Base-by-base conservation (phyloP, 1,284 basidiomycete genomes). In the Volvariella volvacea region DNA sequence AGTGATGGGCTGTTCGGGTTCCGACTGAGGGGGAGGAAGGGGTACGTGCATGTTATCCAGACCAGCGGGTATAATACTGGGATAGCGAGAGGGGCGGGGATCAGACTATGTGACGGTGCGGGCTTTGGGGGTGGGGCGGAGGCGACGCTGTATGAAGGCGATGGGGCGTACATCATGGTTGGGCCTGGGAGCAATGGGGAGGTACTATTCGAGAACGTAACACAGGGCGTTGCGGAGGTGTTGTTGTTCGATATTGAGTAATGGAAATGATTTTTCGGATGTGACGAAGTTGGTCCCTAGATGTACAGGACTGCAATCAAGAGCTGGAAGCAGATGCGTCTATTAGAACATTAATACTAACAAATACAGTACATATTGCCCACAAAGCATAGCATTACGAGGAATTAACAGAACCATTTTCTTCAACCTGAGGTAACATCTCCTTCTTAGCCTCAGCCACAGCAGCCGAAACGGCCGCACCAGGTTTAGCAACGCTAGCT, bases 161-260 rank as follows among this genome's bases (percentile, higher is more conserved):
- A 88, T 55, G 88, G 82, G 0, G 77, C 77, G n/a, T 89, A 88
- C 57, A 60, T 88, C 47, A 56, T 59, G 40, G 73, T 73, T 25
- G 47, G 49, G 19, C 59, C 65, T 39, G 50, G 60, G 4, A 74
- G 68, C 0, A n/a, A n/a, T n/a, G 65, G 64, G 15, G 68, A 70
- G 17, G 55, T 83, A 22, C 65, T 67, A 22, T 64, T 78, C 16
- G 71, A 79, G 60, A 90, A 87, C 52, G 62, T 70, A 2, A 81
- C 83, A 0, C 73, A 77, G 45, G 62, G 58, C 21, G 63, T 70
- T 22, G 83, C 76, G 1, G 88, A 91, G 62, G 66, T 88, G 20
- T 57, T 91, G 40, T 58, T 90, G 12, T 91, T 90, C 54, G 87
- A 91, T 57, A 60, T 88, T 48, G 80, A 79, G 49, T 80, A n/a